Conservation (phyloP, 2,329 filamentous ascomycete species). For the Aspergillus caelatus region DNA sequence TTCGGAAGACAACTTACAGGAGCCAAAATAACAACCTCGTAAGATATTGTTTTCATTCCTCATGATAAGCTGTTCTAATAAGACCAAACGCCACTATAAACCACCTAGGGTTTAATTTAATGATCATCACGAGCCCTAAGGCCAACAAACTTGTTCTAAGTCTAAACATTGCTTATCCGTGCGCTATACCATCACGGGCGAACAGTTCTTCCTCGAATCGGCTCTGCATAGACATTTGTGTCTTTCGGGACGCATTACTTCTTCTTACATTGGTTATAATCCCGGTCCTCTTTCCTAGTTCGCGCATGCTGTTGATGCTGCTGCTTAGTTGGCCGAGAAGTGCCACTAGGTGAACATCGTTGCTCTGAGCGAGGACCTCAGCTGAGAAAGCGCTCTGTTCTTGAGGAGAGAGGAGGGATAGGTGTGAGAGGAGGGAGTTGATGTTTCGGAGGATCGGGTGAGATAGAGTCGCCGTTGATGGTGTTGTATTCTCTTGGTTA, state of each 20-base stretch:
- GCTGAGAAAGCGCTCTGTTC: constrained; percentile 66
- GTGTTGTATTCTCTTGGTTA: constrained; percentile 43
- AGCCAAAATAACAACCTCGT: not conserved
- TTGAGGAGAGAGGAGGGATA: constrained; percentile 78
- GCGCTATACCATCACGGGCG: constrained; percentile 19
- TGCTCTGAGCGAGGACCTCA: constrained; percentile 75
- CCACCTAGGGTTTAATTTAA: not conserved
- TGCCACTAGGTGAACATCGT: constrained; percentile 79
- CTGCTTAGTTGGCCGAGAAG: constrained; percentile 76
- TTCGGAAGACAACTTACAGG: no score
- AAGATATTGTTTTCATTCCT: constrained; percentile 12
- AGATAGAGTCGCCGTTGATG: constrained; percentile 64
- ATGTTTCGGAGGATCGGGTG: constrained; percentile 83
- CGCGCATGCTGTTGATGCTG: constrained; percentile 69
- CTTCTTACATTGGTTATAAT: constrained; percentile 54
- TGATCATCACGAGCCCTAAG: not conserved
- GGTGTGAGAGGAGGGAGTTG: constrained; percentile 78
- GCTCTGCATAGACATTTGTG: constrained; percentile 24
- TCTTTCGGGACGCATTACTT: constrained; percentile 24
- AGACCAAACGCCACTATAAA: constrained; percentile 2
- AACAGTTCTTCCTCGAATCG: constrained; percentile 34
- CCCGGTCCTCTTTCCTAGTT: constrained; percentile 74
- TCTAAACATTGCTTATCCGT: constrained; percentile 2
- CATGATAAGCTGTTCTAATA: constrained; percentile 5
- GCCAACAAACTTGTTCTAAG: no score